Conservation (phyloP, 2,329 filamentous ascomycete genomes). For the Metarhizium album region DNA sequence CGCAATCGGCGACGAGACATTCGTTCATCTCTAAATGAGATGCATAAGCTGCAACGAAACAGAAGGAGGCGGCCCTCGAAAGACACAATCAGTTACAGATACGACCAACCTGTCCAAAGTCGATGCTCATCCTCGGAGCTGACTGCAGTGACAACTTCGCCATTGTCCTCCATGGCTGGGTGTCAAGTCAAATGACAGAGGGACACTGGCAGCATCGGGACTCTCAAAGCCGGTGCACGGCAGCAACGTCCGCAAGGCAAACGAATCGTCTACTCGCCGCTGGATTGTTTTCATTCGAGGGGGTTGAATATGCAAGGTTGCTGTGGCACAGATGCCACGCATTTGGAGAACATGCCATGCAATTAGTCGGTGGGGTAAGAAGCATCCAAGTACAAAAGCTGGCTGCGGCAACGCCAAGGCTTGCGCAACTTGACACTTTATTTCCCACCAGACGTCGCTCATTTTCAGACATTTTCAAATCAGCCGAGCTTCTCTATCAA, state of each 20-base stretch:
- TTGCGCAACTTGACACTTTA: neutral
- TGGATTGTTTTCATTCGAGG: neutral
- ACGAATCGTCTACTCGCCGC: neutral
- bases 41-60: neutral
- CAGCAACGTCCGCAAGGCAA: neutral
- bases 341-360: neutral
- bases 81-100: neutral
- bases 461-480: neutral
- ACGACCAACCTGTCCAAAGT: slow-evolving; percentile 69
- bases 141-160: slow-evolving; percentile 43
- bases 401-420: neutral
- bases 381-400: too few relatives aligned
- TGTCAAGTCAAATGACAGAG: slow-evolving; percentile 14
- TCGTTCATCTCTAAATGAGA: slow-evolving; percentile 32
- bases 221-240: slow-evolving; percentile 5
- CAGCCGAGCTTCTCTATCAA: too few relatives aligned
- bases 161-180: slow-evolving; percentile 48
- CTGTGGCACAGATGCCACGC: neutral
- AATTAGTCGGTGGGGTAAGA: neutral
- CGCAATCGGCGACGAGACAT: slow-evolving; percentile 35
- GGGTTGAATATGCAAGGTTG: neutral
- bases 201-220: slow-evolving; percentile 25
- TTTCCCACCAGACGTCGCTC: neutral
- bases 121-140: slow-evolving; percentile 66
- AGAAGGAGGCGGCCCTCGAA: neutral